Base-by-base conservation (phyloP, 768 basidiomycete genomes). In the Tulasnella calospora region DNA sequence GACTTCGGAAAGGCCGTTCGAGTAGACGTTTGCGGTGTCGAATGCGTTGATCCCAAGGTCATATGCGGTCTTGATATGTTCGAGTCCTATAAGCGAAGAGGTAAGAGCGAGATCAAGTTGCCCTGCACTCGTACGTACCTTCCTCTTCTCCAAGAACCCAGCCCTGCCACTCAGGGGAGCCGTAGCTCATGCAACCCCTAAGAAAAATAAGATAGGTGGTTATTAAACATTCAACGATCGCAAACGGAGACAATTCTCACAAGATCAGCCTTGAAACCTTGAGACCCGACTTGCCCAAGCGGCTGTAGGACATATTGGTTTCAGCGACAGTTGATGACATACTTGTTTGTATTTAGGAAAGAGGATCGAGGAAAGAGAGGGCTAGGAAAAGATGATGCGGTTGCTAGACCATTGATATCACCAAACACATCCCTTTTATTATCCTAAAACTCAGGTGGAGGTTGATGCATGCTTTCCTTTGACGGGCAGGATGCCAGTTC, bases 131-230 rank as follows among this genome's bases (percentile, higher is more conserved):
- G 3, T 44, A 44, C 36, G 88, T 84, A 0, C 85, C 86, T 78
- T 89, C 88, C 44, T 88, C 87, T 79, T 89, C 88, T 17, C 82
- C 83, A 2, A 89, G 80, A 5, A 89, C 86, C 89, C 89, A 90
- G 5, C 83, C 81, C 80, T 89, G 87, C 88, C 90, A 91, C 15
- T 87, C 85, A 13, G 87, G 84, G 15, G 82, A 82, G 35, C 88
- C 90, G 80, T 90, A 91, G 30, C 86, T 85, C 90, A 91, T 90
- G 55, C 86, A 87, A 1, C 91, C 92, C 0, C 92, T 85, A 57
- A 92, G 33, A 7, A 6, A 55, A 71, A 38, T 17, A 8, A 12
- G 12, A 38, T 27, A 9, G 33, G 8, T n/a, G 4, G 35, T 38
- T 9, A 17, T 2, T 35, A 27, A n/a, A 35, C n/a, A 35, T 30